Evolutionary conservation across 179 eudicot genomes (phyloP), one percentile per base, ranked within the genome.

Genomic region (Amaranthus tricolor): DNA sequence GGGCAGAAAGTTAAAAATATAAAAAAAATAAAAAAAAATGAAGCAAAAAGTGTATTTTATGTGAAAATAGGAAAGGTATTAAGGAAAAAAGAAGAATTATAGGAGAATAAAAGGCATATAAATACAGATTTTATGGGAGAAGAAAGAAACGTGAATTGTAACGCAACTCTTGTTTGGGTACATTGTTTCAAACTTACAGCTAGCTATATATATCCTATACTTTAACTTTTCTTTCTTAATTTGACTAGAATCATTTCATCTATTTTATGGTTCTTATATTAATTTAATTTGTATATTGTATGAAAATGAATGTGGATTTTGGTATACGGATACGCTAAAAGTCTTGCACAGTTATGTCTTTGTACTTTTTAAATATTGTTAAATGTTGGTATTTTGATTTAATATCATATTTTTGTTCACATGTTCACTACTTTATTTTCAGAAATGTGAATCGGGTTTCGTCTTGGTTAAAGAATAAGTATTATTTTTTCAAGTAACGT

Each of bases 141-240:
- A 49, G 62, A 78, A 75, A 89, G 88, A 88, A 84, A 80, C 89
- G 90, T 88, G 88, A 74, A 76, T 72, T 70, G 79, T 80, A 82
- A 88, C 84, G 79, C 85, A 87, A 85, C 87, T 75, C 65, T 31
- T 44, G 14, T 49, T 75, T 76, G 63, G 70, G 81, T 84, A 68
- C 85, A 81, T 78, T 73, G 77, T 80, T 83, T 81, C 69, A 70
- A 79, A 73, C 76, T 51, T 84, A 68, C 61, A 64, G n/a, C 83
- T 68, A 31, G 40, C 40, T 31, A 31, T 31, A 1, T 31, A 64
- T 78, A 47, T 79, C 72, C 83, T 62, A 72, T 67, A 20, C 52
- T 74, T 58, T 14, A 17, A 53, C 62, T 65, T 76, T 80, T 69
- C 74, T 73, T 68, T 44, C 24, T 47, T 48, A 62, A 62, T 61